Evolutionary conservation across 2,329 filamentous ascomycete genomes (phyloP).

Genomic region (Immersiporthe knoxdaviesiana): DNA sequence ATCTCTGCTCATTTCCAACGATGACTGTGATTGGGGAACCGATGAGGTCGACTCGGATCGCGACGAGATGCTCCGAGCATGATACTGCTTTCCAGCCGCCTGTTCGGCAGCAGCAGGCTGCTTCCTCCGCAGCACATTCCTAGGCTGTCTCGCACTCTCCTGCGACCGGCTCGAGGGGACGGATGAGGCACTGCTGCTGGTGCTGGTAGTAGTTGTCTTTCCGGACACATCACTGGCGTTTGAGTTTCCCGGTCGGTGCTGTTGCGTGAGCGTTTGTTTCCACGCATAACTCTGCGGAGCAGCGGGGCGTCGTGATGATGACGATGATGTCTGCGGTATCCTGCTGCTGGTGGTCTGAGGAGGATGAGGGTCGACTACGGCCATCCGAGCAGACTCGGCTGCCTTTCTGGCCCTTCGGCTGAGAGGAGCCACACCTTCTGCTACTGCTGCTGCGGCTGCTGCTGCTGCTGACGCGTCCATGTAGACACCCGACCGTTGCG

Average conservation of each 20-base stretch:
- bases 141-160: conserved; percentile 40
- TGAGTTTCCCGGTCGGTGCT: conserved; percentile 49
- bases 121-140: conserved; percentile 54
- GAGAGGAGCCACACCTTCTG: conserved; percentile 34
- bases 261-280: conserved; percentile 45
- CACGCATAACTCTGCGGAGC: conserved; percentile 31
- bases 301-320: conserved; percentile 36
- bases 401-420: conserved; percentile 36
- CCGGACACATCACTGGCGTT: conserved; percentile 40
- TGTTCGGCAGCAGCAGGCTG: conserved; percentile 51
- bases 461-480: conserved; percentile 33
- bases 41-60: conserved; percentile 50
- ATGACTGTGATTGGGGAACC: conserved; percentile 43
- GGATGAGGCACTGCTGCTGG: conserved; percentile 40
- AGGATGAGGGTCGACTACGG: conserved; percentile 10
- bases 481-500: conserved; percentile 36
- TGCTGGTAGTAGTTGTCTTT: conserved; percentile 37
- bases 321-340: conserved; percentile 41
- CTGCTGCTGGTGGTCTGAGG: conserved; percentile 37
- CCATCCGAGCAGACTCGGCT: conserved; percentile 30
- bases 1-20: conserved; percentile 40
- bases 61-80: conserved; percentile 41
- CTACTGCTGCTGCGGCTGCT: conserved; percentile 29
- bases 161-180: conserved; percentile 41
- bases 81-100: conserved; percentile 38